phyloP scores from a whole-genome alignment of 2,329 filamentous ascomycete species.

The Neonectria hederae region DNA sequence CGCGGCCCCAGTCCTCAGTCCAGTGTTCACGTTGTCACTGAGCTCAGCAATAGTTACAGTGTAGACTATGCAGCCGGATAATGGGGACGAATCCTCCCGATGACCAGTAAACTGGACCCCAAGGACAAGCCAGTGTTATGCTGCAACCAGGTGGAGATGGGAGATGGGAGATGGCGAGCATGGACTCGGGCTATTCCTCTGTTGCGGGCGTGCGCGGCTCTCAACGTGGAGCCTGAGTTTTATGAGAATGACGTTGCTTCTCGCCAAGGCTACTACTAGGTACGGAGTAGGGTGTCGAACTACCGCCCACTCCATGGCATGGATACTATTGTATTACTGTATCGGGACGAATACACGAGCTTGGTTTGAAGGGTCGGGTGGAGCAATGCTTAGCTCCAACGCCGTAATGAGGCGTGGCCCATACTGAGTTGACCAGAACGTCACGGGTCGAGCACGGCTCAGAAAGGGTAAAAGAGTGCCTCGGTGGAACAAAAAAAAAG shows the following conservation, averaged over 20 bases:
- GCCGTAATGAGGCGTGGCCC: not conserved
- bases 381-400: not conserved
- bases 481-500: too few species aligned
- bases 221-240: not conserved
- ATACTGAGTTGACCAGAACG: not conserved
- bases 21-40: not conserved
- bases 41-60: not conserved
- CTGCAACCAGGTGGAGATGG: constrained; percentile 16
- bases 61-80: not conserved
- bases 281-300: not conserved
- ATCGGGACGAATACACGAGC: not conserved
- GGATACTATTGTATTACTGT: too few species aligned
- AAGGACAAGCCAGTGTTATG: not conserved
- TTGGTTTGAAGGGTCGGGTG: not conserved
- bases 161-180: constrained; percentile 6
- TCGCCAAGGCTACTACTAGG: too few species aligned
- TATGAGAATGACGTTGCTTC: constrained; percentile 3
- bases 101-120: not conserved
- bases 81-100: constrained; percentile 17
- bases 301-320: not conserved
- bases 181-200: constrained; percentile 13
- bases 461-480: too few species aligned
- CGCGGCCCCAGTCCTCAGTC: not conserved
- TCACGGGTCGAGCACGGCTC: not conserved
- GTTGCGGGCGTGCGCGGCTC: not conserved